Evolutionary conservation across 2,329 filamentous ascomycete genomes (phyloP).

Genomic region (Xylariaceae sp.): DNA sequence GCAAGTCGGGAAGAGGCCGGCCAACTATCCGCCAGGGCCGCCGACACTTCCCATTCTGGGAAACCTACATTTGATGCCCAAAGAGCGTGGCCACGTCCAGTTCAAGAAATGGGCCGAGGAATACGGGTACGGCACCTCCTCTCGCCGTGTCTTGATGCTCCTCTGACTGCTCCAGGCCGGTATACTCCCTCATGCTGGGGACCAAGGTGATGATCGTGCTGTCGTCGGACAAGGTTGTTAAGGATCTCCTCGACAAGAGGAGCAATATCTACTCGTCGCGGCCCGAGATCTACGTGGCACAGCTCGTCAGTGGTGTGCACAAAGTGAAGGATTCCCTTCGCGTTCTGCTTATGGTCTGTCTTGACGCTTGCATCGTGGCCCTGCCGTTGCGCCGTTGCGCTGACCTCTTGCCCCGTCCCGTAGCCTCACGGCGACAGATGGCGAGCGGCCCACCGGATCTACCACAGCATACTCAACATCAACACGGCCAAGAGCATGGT

Average conservation of each 20-base stretch:
- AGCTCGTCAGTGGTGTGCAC: constrained; percentile 9
- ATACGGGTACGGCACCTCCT: no score
- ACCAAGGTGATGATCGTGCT: constrained; percentile 39
- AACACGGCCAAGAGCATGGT: constrained; percentile 37
- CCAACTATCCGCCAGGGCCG: constrained; percentile 38
- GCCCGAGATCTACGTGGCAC: constrained; percentile 31
- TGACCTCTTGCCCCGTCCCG: background rate
- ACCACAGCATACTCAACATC: constrained; percentile 38
- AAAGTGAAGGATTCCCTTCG: constrained; percentile 3
- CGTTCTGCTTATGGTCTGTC: constrained; percentile 11
- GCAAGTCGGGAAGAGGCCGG: constrained; percentile 14
- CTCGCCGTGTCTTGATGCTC: no score
- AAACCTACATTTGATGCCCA: constrained; percentile 42
- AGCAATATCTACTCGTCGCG: constrained; percentile 41
- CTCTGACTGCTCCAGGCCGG: no score
- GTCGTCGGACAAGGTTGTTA: constrained; percentile 34
- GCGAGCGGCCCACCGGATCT: constrained; percentile 26
- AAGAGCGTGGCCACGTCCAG: constrained; percentile 31
- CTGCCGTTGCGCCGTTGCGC: background rate
- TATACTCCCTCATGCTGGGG: constrained; percentile 44
- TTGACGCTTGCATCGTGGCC: background rate
- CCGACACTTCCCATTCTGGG: constrained; percentile 43
- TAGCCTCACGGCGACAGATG: constrained; percentile 23
- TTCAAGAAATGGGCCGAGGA: constrained; percentile 44
- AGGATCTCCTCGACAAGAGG: constrained; percentile 43